phyloP scores from a whole-genome alignment of 2,329 filamentous ascomycete species.

The Stachybotrys echinatus region DNA sequence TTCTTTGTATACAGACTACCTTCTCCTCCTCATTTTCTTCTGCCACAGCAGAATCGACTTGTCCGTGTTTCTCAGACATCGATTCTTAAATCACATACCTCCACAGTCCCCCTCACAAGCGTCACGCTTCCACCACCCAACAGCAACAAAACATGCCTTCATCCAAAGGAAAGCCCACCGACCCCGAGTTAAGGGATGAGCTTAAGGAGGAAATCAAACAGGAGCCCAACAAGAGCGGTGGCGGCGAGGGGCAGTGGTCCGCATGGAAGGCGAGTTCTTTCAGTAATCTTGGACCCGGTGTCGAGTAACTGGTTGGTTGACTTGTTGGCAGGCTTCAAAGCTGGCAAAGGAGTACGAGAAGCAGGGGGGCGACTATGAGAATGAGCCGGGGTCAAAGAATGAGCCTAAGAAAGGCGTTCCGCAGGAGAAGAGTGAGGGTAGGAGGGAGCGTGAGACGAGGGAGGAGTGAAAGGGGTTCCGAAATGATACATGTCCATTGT shows the following conservation, averaged over 20 bases:
- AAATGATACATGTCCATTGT: no score
- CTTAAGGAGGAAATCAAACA: conserved; percentile 38
- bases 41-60: no score
- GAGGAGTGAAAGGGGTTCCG: background rate
- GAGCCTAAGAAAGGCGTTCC: conserved; percentile 21
- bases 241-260: conserved; percentile 25
- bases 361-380: conserved; percentile 33
- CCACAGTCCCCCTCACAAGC: no score
- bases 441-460: conserved; percentile 11
- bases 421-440: conserved; percentile 16
- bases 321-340: conserved; percentile 23
- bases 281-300: no score
- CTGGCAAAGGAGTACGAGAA: conserved; percentile 37
- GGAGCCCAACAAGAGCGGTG: conserved; percentile 34
- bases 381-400: conserved; percentile 34
- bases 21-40: no score
- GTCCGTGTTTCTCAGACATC: no score
- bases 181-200: conserved; percentile 31
- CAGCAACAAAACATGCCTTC: conserved; percentile 25
- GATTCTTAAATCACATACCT: no score
- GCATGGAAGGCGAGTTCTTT: conserved; percentile 15
- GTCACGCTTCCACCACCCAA: no score
- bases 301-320: background rate
- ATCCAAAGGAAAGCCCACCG: conserved; percentile 33
- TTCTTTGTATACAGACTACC: no score